Base-by-base conservation (phyloP, 441 rosid genomes). In the Erodium texanum region DNA sequence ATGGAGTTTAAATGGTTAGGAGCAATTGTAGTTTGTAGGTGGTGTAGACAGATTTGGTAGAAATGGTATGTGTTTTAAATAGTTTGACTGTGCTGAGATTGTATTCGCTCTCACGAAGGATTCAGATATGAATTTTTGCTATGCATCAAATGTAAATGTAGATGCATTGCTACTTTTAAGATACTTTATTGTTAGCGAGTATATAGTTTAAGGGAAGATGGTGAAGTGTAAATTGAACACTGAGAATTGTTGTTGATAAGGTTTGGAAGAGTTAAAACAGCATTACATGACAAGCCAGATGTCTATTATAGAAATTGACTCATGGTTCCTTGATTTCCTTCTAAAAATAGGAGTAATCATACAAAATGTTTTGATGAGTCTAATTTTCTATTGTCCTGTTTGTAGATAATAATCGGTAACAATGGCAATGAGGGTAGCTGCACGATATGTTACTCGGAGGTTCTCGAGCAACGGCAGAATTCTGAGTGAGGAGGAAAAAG, bases 401-500 rank as follows among this genome's bases (percentile, higher is more conserved):
- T n/a, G 8, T n/a, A 50, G 83, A 66, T 69, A 74, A 29, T 22
- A 76, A 38, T 50, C 27, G 24, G 62, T 74, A 22, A 77, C 68
- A 34, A 66, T 82, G 23, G 29, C 29, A 4, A 27, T 27, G 29
- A 84, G 89, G 79, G 58, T 74, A 71, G 84, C 85, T 68, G 70
- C 76, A 36, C 77, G 92, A 62, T 66, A 74, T 66, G 79, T 86
- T 0, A 59, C 85, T 34, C 84, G 96, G 59, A 88, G 96, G 86
- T 83, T 88, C 73, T 92, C 97, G 1, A 82, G 87, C 64, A 68
- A 84, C 8, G 97, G 99, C 15, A 92, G 75, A 70, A 15, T 94
- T 27, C 86, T 94, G 36, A 68, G 86, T 58, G 97, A 94, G 82
- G 99, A 94, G 84, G 99, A 92, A 79, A 94, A 79, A 38, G 98